Conservation (phyloP, 768 basidiomycete species). For the Pleurotus tuoliensis region DNA sequence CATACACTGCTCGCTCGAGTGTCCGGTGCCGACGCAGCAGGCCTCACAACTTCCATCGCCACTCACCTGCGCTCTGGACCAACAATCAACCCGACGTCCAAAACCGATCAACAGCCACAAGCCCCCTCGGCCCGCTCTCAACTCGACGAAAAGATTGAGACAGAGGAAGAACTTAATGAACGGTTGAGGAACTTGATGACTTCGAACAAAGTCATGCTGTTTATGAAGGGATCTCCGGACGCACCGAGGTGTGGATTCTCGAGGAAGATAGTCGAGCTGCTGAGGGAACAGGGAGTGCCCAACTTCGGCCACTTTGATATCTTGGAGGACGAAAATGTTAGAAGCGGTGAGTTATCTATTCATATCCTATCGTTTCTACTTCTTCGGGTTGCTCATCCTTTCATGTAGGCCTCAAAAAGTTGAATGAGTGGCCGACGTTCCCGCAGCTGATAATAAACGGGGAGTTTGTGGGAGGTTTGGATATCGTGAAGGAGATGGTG, state of each 20-base stretch:
- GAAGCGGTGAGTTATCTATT: constrained; percentile 55
- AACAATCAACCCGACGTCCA: constrained; percentile 39
- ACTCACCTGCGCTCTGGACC: constrained; percentile 41
- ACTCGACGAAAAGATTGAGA: constrained; percentile 36
- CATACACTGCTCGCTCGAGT: constrained; percentile 81
- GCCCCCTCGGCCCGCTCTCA: constrained; percentile 19
- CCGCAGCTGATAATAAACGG: constrained; percentile 86
- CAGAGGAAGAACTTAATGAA: constrained; percentile 59
- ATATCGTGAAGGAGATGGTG: constrained; percentile 88
- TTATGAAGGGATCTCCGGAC: constrained; percentile 88
- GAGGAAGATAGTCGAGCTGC: constrained; percentile 62
- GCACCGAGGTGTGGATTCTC: constrained; percentile 85
- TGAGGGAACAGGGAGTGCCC: constrained; percentile 58
- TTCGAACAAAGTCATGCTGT: constrained; percentile 73
- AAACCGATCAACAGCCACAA: constrained; percentile 41
- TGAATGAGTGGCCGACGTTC: constrained; percentile 91
- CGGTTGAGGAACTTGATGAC: constrained; percentile 74
- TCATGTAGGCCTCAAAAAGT: constrained; percentile 55
- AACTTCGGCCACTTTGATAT: constrained; percentile 82
- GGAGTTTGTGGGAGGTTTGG: constrained; percentile 92
- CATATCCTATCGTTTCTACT: not conserved
- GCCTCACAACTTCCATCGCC: constrained; percentile 57
- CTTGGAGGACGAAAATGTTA: constrained; percentile 71
- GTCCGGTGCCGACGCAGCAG: constrained; percentile 72
- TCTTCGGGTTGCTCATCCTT: not conserved